Evolutionary conservation across 2,329 filamentous ascomycete species (phyloP).

Genomic region (Bipolaris victoriae): DNA sequence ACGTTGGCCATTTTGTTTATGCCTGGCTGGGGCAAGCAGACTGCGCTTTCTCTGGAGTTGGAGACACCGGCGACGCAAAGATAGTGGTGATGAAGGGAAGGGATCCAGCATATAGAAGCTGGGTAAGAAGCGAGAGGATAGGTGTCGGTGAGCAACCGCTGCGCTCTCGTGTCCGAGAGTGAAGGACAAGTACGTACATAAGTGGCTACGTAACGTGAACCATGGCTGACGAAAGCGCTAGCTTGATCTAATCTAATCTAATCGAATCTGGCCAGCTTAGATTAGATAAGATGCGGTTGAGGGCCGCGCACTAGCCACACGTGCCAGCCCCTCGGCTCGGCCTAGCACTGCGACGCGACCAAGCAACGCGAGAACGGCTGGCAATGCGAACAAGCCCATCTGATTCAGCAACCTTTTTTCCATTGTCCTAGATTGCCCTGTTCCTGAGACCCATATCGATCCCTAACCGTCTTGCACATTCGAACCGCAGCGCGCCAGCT

Average conservation of each 20-base stretch:
- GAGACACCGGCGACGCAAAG: not conserved
- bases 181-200: conserved; percentile 11
- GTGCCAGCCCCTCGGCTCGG: conserved; percentile 32
- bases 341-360: conserved; percentile 5
- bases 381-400: conserved; percentile 20
- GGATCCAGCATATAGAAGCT: not conserved
- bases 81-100: not conserved
- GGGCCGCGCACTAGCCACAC: conserved; percentile 29
- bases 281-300: not conserved
- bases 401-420: conserved; percentile 11
- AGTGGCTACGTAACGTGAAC: conserved; percentile 42
- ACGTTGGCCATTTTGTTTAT: conserved; percentile 53
- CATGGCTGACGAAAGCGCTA: conserved; percentile 2
- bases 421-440: not conserved
- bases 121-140: conserved; percentile 16
- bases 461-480: not conserved
- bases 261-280: conserved; percentile 14
- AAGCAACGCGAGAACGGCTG: conserved; percentile 13
- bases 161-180: conserved; percentile 3
- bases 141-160: conserved; percentile 11
- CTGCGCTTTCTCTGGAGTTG: not conserved
- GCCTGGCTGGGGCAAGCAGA: not conserved
- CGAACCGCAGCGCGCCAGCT: conserved; percentile 14
- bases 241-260: conserved; percentile 10
- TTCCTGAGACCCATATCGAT: not conserved